A percentile compares a stretch with the other conserved stretches of the same genome.
phyloP scores from a whole-genome alignment of 2,329 filamentous ascomycete genomes.

The Colletotrichum brevisporum region DNA sequence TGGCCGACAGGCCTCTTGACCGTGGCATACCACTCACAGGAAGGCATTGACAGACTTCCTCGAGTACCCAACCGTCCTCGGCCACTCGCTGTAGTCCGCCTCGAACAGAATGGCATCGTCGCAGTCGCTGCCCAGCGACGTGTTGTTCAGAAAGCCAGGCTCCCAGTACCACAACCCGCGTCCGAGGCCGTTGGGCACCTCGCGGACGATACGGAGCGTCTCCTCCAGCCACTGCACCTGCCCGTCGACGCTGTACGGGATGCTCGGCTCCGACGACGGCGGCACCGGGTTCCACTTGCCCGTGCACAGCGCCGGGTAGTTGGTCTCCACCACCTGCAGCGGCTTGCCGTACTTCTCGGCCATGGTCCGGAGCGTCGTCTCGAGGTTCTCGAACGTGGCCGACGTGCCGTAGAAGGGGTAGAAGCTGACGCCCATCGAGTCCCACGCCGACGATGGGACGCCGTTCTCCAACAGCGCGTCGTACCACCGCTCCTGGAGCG shows the following conservation, averaged over 20 bases:
- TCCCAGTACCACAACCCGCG: slow-evolving; percentile 36
- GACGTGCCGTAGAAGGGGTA: slow-evolving; percentile 38
- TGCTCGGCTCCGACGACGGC: slow-evolving; percentile 31
- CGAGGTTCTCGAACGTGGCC: slow-evolving; percentile 36
- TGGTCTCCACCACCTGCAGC: slow-evolving; percentile 36
- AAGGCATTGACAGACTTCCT: slow-evolving; percentile 28
- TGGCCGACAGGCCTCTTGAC: too few relatives aligned
- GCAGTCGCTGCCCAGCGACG: slow-evolving; percentile 34
- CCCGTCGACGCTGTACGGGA: slow-evolving; percentile 33
- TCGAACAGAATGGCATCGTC: slow-evolving; percentile 36
- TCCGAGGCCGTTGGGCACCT: slow-evolving; percentile 27
- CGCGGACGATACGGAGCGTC: slow-evolving; percentile 26
- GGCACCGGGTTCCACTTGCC: slow-evolving; percentile 36
- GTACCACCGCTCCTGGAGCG: slow-evolving; percentile 37
- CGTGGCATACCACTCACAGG: background rate
- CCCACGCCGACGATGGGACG: slow-evolving; percentile 36
- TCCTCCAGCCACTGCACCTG: slow-evolving; percentile 31
- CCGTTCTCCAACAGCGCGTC: slow-evolving; percentile 33
- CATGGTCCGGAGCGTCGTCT: slow-evolving; percentile 18
- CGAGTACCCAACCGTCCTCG: slow-evolving; percentile 32
- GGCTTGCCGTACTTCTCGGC: slow-evolving; percentile 35
- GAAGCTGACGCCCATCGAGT: slow-evolving; percentile 33
- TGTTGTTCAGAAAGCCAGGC: slow-evolving; percentile 23
- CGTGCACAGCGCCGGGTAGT: slow-evolving; percentile 37
- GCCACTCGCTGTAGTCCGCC: slow-evolving; percentile 35